Evolutionary conservation across 352 stramenopile species (phyloP), one percentile per base, ranked within the genome.

Genomic region (Phytophthora pini): DNA sequence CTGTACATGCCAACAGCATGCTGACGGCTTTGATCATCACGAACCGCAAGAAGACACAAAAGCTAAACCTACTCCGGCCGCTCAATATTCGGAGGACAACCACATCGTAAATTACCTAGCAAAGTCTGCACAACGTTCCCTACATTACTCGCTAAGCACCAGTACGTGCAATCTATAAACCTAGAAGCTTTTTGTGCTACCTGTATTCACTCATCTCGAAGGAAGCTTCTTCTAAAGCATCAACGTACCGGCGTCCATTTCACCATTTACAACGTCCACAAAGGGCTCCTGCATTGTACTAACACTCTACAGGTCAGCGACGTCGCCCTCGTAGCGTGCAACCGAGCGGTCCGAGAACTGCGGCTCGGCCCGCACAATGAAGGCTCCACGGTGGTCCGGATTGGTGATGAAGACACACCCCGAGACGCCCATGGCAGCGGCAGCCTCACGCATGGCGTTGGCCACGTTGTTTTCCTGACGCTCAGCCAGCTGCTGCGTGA

Each of bases 361-460:
- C 41, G 97, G 97, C 46, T 96, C 89, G 3, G 97, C 95, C 57
- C 91, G 92, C 56, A 96, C 90, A 53, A 99, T 98, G 74, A 98
- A 95, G 7, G 97, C 97, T 36, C 98, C 98, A 72, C 97, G 92
- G 67, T 98, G 92, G 52, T 97, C 92, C 11, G 96, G 93, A 63
- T 98, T 97, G 5, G 97, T 99, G 58, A 99, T 98, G 69, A 99
- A 98, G 49, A 99, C 86, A 74, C 94, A 97, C 52, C 98, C 98
- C 9, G 97, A 83, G 36, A 99, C 92, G 51, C 92, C 93, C 58
- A 97, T 90, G 1, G 85, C 74, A 53, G 97, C 82, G 1, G 97
- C 97, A 7, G 87, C 90, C 68, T 94, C 68, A 61, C 98, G 94
- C 98, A 99, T 99, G 22, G 97, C 97, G 61, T 98, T 91, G 31